Evolutionary conservation across 768 basidiomycete genomes (phyloP), one percentile per base, ranked within the genome.

Genomic region (Rossbeevera mucosa): DNA sequence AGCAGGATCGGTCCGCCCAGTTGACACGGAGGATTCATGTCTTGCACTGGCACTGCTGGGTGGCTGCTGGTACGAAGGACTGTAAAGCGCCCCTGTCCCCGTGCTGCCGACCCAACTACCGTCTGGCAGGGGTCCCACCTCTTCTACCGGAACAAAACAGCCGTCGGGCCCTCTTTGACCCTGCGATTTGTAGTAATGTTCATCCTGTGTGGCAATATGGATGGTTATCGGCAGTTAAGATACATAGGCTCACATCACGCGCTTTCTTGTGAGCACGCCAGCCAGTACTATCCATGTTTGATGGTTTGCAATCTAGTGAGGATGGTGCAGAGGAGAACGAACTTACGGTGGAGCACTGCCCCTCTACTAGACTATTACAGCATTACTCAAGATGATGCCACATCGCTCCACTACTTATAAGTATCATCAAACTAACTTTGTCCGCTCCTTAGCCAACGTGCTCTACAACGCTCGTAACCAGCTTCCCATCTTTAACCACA

Each of bases 381-480:
- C 50, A 25, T 45, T 9, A 24, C 44, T 18, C n/a, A 45, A 28
- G 26, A 28, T 25, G 16, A 29, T 21, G 44, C 18, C 28, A 45
- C 28, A 45, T 2, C 8, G 26, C 26, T 26, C 26, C 26, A 28
- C 16, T 12, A 24, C 36, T 22, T 22, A 26, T 45, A 33, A 41
- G 21, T 43, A 38, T 30, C 47, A 24, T 41, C 12, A 38, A 51
- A 45, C 30, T 22, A 8, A 47, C 20, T n/a, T n/a, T n/a, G 49
- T 29, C 25, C 44, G 11, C 12, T 18, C 24, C 30, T 54, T 69
- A 88, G 41, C 86, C 86, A 59, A 72, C 71, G 60, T 98, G 95
- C 69, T 98, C 94, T 8, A 98, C 88, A 24, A 96, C 81, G 12
- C 75, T 84, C 16, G 95, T 97, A 31, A 93, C 80, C 52, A 98